These are phyloP conservation scores for Solanum chacoense DNA, from an alignment of 305 asterid genomes.

Conservation along the genomic window DNA sequence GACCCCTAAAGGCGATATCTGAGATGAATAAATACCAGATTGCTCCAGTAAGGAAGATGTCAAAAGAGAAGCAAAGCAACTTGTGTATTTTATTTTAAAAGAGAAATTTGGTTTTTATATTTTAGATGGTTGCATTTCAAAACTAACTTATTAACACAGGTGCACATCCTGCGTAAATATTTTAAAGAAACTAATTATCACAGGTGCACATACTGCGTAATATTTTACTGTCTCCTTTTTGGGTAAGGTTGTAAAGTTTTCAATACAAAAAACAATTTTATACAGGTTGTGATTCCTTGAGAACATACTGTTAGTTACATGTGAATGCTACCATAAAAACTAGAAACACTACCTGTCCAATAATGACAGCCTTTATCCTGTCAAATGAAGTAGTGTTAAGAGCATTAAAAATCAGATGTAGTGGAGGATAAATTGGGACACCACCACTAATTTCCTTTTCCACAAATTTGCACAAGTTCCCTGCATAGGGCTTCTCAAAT, in stretches of 20 bases:
- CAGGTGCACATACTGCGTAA: neutral
- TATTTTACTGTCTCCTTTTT: neutral
- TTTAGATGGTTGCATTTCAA: neutral
- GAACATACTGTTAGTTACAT: neutral
- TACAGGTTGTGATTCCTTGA: neutral
- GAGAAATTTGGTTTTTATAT: neutral
- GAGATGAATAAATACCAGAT: neutral
- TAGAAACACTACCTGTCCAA: slow-evolving; percentile 64
- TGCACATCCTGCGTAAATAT: neutral
- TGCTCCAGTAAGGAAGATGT: neutral
- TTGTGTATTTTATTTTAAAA: neutral
- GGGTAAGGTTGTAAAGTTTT: neutral
- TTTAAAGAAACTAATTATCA: neutral
- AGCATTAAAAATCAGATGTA: slow-evolving; percentile 72
- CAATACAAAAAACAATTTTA: neutral
- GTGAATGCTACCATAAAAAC: neutral
- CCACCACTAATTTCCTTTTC: slow-evolving; percentile 47
- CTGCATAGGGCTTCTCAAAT: slow-evolving; percentile 68
- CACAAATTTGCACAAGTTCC: slow-evolving; percentile 48
- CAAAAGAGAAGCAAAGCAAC: neutral
- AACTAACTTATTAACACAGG: neutral
- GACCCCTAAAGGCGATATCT: neutral
- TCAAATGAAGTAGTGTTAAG: slow-evolving; percentile 79
- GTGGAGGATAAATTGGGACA: slow-evolving; percentile 80
- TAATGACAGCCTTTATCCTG: slow-evolving; percentile 74